Percentiles rank a stretch among this genome's conserved stretches.
Conservation (phyloP, 2,329 filamentous ascomycete species). For the Ophidiomyces ophidiicola region DNA sequence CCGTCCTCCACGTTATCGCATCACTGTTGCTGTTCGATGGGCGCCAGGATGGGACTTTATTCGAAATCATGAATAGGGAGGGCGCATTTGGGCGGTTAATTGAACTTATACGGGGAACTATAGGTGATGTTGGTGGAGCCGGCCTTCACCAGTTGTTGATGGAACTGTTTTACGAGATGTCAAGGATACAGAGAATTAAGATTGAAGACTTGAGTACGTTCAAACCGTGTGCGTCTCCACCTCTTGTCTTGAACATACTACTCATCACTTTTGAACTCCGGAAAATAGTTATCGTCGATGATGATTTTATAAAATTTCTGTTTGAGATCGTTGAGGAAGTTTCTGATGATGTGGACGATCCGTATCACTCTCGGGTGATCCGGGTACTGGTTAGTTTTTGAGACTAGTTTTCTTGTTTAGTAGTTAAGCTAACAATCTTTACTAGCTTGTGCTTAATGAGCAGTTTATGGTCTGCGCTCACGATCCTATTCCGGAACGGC, state of each 20-base stretch:
- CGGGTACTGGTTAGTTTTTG: conserved; percentile 61
- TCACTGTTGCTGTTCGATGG: conserved; percentile 83
- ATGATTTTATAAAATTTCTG: conserved; percentile 70
- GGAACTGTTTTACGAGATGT: conserved; percentile 92
- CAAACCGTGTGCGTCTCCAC: not conserved
- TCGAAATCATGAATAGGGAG: conserved; percentile 77
- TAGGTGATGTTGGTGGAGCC: conserved; percentile 39
- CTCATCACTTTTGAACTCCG: not conserved
- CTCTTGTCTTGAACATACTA: not conserved
- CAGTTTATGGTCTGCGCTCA: conserved; percentile 82
- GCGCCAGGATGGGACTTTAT: conserved; percentile 60
- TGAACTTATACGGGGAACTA: conserved; percentile 59
- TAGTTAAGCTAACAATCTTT: conserved; percentile 15
- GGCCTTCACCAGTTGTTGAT: conserved; percentile 68
- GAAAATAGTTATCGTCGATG: conserved; percentile 38
- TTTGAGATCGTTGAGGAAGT: conserved; percentile 79
- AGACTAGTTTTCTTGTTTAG: not conserved
- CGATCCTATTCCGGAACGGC: conserved; percentile 34
- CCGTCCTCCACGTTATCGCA: conserved; percentile 67
- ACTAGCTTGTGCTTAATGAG: conserved; percentile 83
- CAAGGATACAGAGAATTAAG: conserved; percentile 70
- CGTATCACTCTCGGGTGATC: conserved; percentile 92
- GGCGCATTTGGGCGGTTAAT: conserved; percentile 72
- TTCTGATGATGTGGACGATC: conserved; percentile 76
- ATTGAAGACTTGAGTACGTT: conserved; percentile 61